Percentiles rank a stretch among this genome's conserved stretches.
Conservation (phyloP, 352 stramenopile genomes). For the Globisporangium sylvaticum region DNA sequence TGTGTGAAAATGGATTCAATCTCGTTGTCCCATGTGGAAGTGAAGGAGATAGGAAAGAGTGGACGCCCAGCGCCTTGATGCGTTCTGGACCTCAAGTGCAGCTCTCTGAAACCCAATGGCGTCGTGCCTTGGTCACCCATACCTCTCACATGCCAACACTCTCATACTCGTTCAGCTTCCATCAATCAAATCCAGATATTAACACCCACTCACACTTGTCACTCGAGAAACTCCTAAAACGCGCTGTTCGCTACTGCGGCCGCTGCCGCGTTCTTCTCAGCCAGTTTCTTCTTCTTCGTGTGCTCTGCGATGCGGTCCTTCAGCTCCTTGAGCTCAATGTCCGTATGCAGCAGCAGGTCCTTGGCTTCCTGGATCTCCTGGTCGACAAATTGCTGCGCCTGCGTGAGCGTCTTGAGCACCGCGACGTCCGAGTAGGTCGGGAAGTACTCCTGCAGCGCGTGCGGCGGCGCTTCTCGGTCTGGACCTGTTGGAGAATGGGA, state of each 20-base stretch:
- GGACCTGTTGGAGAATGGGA: conserved; percentile 25
- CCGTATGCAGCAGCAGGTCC: conserved; percentile 52
- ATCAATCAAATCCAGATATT: neutral
- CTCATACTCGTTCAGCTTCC: neutral
- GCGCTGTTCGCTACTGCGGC: neutral
- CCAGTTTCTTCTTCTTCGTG: conserved; percentile 74
- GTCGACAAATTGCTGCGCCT: conserved; percentile 80
- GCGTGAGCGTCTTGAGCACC: conserved; percentile 80
- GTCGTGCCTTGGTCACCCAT: neutral
- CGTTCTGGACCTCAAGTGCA: neutral
- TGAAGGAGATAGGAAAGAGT: neutral
- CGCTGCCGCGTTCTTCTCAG: conserved; percentile 41
- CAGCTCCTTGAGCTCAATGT: conserved; percentile 74
- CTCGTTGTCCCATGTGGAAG: too few species aligned
- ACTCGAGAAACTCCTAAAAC: neutral
- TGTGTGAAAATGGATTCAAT: too few species aligned
- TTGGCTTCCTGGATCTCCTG: conserved; percentile 73
- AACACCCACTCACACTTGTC: too few species aligned
- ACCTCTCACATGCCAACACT: neutral
- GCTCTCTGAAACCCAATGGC: neutral
- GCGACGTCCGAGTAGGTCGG: conserved; percentile 86
- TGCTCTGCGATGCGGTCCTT: conserved; percentile 71
- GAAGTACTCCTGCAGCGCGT: conserved; percentile 83
- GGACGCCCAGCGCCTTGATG: neutral
- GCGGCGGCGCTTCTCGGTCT: conserved; percentile 57